Evolutionary conservation across 106 monocot species (phyloP).

Genomic region (Narthecium ossifragum): DNA sequence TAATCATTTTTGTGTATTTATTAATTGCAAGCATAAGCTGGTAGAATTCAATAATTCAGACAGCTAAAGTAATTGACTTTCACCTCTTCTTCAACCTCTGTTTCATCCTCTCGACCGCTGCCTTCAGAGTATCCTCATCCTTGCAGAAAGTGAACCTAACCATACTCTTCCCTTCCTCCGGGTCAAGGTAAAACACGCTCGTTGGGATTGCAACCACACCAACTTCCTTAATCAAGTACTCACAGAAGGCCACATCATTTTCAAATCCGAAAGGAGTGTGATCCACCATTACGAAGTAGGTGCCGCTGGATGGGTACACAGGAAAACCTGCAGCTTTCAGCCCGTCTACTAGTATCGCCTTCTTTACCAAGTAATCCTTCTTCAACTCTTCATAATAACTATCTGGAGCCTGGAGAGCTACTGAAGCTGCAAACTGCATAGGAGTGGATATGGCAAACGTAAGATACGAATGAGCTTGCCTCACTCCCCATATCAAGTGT

Average conservation of each 20-base stretch:
- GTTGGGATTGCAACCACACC: constrained; percentile 94
- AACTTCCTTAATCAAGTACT: constrained; percentile 87
- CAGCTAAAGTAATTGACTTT: no score
- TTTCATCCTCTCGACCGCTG: constrained; percentile 85
- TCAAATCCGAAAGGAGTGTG: constrained; percentile 95
- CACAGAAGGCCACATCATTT: constrained; percentile 81
- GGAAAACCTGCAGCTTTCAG: constrained; percentile 71
- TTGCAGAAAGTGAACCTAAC: constrained; percentile 98
- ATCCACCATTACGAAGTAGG: constrained; percentile 89
- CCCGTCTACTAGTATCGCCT: constrained; percentile 76
- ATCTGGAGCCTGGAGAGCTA: constrained; percentile 63
- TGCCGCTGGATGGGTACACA: constrained; percentile 84
- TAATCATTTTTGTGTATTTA: no score
- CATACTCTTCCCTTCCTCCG: constrained; percentile 88
- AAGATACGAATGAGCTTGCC: constrained; percentile 83
- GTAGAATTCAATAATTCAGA: no score
- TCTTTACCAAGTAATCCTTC: constrained; percentile 74
- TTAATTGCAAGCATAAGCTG: no score
- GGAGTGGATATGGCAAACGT: constrained; percentile 95
- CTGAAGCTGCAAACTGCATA: constrained; percentile 78
- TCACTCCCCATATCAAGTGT: constrained; percentile 80
- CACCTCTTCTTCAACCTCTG: constrained; percentile 46
- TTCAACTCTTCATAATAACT: constrained; percentile 75
- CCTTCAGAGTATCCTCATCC: constrained; percentile 72
- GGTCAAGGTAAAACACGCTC: constrained; percentile 82